Base-by-base conservation (phyloP, 352 stramenopile genomes). In the Phytophthora megakarya region DNA sequence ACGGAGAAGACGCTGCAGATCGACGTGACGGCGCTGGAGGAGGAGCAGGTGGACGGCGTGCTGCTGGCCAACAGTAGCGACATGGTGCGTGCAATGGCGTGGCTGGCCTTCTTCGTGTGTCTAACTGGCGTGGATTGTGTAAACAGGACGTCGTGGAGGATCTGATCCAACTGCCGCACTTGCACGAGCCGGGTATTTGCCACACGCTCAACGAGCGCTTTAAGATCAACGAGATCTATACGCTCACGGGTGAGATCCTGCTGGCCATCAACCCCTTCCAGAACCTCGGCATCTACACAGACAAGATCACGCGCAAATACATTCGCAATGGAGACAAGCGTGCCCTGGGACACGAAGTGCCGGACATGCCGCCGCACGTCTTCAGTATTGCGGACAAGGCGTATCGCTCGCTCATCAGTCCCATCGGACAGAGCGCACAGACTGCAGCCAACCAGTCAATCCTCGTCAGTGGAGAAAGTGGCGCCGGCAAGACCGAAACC, bases 401-500 rank as follows among this genome's bases (percentile, higher is more conserved):
- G 13, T 98, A 97, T 53, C 81, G 88, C 16, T 85, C 84, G 46
- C 76, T 97, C 57, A 79, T 84, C 56, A 80, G 77, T 33, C 81
- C 82, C 16, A 74, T 90, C 19, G 70, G 66, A 5, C 72, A 65
- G 51, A 9, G 26, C 67, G 1, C 51, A 66, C 22, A 67, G 69
- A 44, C 67, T 9, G 74, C 70, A 22, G 75, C 73, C 5, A 89
- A 98, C 77, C 93, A 98, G 76, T 95, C 86, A 10, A 96, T 98
- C 42, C 75, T 98, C 15, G 94, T 98, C 16, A 96, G 84, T 30
- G 93, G 93, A 33, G 93, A 98, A 75, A 92, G 70, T 54, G 97
- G 97, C 30, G 96, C 97, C 12, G 96, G 96, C 32, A 99, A 99
- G 78, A 98, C 97, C 13, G 97, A 98, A 52, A 97, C 90, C 12